Evolutionary conservation across 805 yeast genomes (phyloP).

Genomic region (Teunomyces tritomae): DNA sequence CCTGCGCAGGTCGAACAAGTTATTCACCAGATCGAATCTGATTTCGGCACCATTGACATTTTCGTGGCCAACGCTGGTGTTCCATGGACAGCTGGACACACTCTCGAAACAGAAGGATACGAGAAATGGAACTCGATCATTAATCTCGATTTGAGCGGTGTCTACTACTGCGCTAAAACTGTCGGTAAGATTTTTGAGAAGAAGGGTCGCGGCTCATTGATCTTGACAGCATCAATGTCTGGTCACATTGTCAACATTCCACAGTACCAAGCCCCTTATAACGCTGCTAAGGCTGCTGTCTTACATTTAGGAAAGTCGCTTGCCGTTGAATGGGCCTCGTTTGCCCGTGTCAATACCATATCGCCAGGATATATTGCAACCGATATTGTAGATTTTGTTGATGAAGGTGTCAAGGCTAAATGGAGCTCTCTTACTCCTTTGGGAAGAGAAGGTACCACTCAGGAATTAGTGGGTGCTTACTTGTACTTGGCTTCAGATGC

Average conservation of each 20-base stretch:
- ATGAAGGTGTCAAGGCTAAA: slow-evolving; percentile 27
- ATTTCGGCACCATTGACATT: slow-evolving; percentile 78
- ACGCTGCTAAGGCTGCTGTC: slow-evolving; percentile 47
- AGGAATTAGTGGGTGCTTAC: slow-evolving; percentile 47
- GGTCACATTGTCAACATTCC: slow-evolving; percentile 49
- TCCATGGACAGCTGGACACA: slow-evolving; percentile 41
- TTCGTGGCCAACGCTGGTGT: slow-evolving; percentile 91
- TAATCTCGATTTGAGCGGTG: slow-evolving; percentile 41
- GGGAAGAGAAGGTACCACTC: slow-evolving; percentile 45
- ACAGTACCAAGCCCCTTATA: slow-evolving; percentile 45
- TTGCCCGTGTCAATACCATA: slow-evolving; percentile 42
- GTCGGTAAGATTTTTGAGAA: slow-evolving; percentile 39
- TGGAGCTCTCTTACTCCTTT: slow-evolving; percentile 44
- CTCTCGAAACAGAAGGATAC: slow-evolving; percentile 34
- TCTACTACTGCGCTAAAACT: slow-evolving; percentile 43
- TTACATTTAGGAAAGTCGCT: slow-evolving; percentile 42
- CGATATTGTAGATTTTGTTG: slow-evolving; percentile 38
- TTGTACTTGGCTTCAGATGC: slow-evolving; percentile 45
- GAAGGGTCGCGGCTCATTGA: slow-evolving; percentile 41
- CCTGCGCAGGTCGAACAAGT: slow-evolving; percentile 47
- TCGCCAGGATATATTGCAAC: slow-evolving; percentile 45
- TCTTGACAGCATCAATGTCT: slow-evolving; percentile 46
- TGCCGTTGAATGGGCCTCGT: slow-evolving; percentile 49
- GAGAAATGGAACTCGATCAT: slow-evolving; percentile 35
- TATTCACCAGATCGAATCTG: slow-evolving; percentile 51